Conservation (phyloP, 2,329 filamentous ascomycete genomes). For the Phialophora macrospora region DNA sequence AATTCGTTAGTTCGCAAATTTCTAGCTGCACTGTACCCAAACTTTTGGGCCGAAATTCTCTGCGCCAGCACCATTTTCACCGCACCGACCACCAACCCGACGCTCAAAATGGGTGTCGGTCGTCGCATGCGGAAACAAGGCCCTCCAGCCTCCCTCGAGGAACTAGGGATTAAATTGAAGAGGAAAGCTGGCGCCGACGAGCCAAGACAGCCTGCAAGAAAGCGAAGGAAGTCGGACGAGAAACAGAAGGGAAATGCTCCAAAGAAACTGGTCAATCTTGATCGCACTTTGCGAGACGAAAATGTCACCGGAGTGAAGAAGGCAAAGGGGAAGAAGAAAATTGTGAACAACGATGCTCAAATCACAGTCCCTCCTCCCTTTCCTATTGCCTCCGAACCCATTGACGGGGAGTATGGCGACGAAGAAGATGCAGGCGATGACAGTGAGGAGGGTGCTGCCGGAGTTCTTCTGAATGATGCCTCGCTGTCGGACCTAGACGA, state of each 20-base stretch:
- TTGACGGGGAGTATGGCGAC: constrained; percentile 50
- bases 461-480: constrained; percentile 55
- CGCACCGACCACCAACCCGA: neutral
- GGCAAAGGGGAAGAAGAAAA: constrained; percentile 42
- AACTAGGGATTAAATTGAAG: constrained; percentile 71
- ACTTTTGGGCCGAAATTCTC: constrained; percentile 15
- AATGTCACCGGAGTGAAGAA: constrained; percentile 41
- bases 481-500: constrained; percentile 33
- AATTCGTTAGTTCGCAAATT: neutral
- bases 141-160: constrained; percentile 78
- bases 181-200: constrained; percentile 77
- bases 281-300: constrained; percentile 42
- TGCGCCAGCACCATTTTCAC: constrained; percentile 4
- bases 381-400: constrained; percentile 42
- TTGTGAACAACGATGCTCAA: constrained; percentile 41
- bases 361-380: constrained; percentile 39
- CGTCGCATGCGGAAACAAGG: constrained; percentile 91
- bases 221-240: constrained; percentile 64
- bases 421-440: constrained; percentile 52
- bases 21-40: neutral
- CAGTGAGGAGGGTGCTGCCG: constrained; percentile 48
- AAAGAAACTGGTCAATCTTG: constrained; percentile 51
- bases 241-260: constrained; percentile 45
- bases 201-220: constrained; percentile 63
- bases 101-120: constrained; percentile 73